Conservation (phyloP, 2,329 filamentous ascomycete genomes). For the Claviceps purpurea region DNA sequence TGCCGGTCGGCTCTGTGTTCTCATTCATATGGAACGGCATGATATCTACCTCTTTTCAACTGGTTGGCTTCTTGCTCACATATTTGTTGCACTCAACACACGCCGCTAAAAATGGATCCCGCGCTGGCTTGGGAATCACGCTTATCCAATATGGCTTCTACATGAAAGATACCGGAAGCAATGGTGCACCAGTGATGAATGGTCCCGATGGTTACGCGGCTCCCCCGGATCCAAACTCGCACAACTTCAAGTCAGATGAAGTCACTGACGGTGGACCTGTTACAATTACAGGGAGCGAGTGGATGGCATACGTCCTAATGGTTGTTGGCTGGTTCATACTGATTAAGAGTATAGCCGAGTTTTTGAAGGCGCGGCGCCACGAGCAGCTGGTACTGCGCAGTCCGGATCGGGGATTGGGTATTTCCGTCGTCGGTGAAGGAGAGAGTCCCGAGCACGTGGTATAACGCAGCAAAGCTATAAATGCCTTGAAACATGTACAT, state of each 20-base stretch:
- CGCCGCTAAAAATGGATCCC: constrained; percentile 93
- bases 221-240: constrained; percentile 77
- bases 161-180: constrained; percentile 56
- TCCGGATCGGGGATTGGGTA: constrained; percentile 72
- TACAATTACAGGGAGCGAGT: constrained; percentile 63
- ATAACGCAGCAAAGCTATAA: constrained; percentile 21
- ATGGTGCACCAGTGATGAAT: constrained; percentile 29
- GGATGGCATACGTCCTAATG: constrained; percentile 88
- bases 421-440: constrained; percentile 76
- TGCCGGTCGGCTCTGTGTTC: constrained; percentile 81
- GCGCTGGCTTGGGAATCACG: constrained; percentile 85
- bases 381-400: constrained; percentile 89
- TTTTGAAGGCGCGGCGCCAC: constrained; percentile 72
- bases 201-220: constrained; percentile 48
- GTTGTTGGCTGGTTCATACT: constrained; percentile 97
- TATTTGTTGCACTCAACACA: constrained; percentile 97
- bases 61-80: constrained; percentile 93
- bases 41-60: constrained; percentile 94
- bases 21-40: constrained; percentile 86
- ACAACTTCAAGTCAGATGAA: constrained; percentile 68
- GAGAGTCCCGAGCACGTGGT: constrained; percentile 69
- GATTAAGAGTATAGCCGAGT: constrained; percentile 87
- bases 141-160: constrained; percentile 95
- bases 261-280: constrained; percentile 39
- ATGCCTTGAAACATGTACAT: background rate